Percentiles rank a stretch among this genome's conserved stretches.
Conservation (phyloP, 2,329 filamentous ascomycete species). For the Aureobasidium sp. region DNA sequence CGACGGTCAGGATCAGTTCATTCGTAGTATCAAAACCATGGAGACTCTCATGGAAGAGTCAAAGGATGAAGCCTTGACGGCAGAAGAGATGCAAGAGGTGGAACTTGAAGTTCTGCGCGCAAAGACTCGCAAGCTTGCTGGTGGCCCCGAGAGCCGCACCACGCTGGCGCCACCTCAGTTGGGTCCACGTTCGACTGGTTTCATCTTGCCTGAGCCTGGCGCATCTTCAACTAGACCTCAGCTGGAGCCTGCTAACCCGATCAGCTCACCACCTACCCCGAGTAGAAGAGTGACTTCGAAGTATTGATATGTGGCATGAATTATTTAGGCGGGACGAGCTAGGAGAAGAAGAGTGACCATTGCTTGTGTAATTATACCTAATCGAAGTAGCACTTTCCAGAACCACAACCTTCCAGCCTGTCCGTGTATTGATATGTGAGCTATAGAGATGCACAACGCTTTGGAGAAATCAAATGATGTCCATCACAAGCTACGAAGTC, state of each 20-base stretch:
- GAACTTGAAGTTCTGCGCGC: constrained; percentile 20
- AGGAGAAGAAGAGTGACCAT: background rate
- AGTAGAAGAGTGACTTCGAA: background rate
- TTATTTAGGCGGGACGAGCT: background rate
- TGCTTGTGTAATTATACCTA: background rate
- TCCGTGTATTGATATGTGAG: background rate
- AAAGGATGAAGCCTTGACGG: constrained; percentile 25
- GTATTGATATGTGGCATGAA: background rate
- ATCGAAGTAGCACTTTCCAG: background rate
- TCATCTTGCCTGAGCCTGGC: background rate
- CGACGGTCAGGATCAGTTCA: constrained; percentile 42
- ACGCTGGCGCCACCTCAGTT: background rate
- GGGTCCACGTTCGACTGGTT: background rate
- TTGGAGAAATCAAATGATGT: too few relatives aligned
- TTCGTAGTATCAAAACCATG: constrained; percentile 26
- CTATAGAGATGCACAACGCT: background rate
- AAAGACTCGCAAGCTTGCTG: background rate
- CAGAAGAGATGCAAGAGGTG: constrained; percentile 24
- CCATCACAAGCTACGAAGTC: too few relatives aligned
- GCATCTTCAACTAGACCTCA: background rate
- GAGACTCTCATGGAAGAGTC: constrained; percentile 28
- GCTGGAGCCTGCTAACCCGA: background rate
- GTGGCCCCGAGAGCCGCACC: background rate
- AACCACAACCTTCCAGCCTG: background rate
- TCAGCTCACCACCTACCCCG: background rate